These are phyloP conservation scores for Beauveria asiatica DNA, from an alignment of 2,329 filamentous ascomycete species.

Conservation along the genomic window DNA sequence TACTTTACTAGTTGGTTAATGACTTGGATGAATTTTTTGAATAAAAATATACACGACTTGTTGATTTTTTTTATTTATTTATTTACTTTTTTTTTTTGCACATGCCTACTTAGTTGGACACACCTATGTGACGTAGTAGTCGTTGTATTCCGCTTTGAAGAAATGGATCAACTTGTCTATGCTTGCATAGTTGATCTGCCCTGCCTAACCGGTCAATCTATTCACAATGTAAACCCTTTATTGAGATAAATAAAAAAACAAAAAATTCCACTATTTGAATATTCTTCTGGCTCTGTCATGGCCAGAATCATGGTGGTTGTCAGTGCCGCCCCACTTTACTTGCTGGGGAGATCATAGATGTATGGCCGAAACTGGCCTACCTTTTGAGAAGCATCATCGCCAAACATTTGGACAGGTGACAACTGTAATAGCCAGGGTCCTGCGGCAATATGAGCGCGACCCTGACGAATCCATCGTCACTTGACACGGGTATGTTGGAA, in stretches of 20 bases:
- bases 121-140: too few relatives aligned
- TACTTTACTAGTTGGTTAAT: background rate
- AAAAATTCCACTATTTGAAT: too few relatives aligned
- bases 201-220: too few relatives aligned
- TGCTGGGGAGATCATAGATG: background rate
- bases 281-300: too few relatives aligned
- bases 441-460: conserved; percentile 8
- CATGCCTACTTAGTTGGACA: too few relatives aligned
- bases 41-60: background rate
- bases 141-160: too few relatives aligned
- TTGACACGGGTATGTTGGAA: conserved; percentile 8
- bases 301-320: background rate
- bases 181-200: too few relatives aligned
- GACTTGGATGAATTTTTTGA: background rate
- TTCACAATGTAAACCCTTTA: too few relatives aligned
- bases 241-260: too few relatives aligned
- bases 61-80: background rate
- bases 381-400: background rate
- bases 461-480: conserved; percentile 8
- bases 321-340: background rate
- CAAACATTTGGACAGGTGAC: background rate
- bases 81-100: too few relatives aligned
- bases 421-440: background rate
- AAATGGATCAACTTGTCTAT: too few relatives aligned
- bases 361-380: background rate